Base-by-base conservation (phyloP, 2,329 filamentous ascomycete genomes). In the Penicillium sp. region DNA sequence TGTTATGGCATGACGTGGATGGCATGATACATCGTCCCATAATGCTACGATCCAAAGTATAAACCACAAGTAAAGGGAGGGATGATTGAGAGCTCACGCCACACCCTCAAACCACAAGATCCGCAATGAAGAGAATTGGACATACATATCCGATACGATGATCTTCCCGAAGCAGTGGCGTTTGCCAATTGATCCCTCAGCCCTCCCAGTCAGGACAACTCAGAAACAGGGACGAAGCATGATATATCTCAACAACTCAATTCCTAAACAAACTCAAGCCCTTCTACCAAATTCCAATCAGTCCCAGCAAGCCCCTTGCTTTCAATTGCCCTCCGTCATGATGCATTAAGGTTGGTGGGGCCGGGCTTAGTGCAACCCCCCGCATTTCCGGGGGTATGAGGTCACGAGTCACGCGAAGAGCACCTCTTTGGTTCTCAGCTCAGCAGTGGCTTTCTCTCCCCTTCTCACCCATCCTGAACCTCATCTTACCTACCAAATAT, bases 301-400 rank as follows among this genome's bases (percentile, higher is more conserved):
- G 10, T 27, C n/a, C n/a, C n/a, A n/a, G n/a, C n/a, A n/a, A 27
- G 10, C 26, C 26, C 26, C 26, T 27, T 27, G 26, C 18, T 15
- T 7, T 15, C 10, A 23, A 39, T 18, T n/a, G 4, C 12, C 37
- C 37, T 8, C n/a, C 26, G n/a, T 29, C 39, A 42, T 42, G 39
- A 42, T 40, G 44, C 37, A 43, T 46, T 57, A 50, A 55, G 41
- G 45, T 53, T 52, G 24, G 48, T 51, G 44, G 52, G 45, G 48
- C 44, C 48, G 43, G 29, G 6, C 10, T 41, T 51, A 55, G 48
- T 34, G 37, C 30, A 49, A 51, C 48, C 54, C 54, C 51, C 58
- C 39, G 58, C 58, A 60, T 49, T 57, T 44, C 24, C 24, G n/a
- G 33, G 39, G 49, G 55, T 56, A 60, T 60, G 58, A 60, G 58